Percentiles rank a stretch among this genome's conserved stretches.
Conservation (phyloP, 805 yeast species). For the Candida bentonensis region DNA sequence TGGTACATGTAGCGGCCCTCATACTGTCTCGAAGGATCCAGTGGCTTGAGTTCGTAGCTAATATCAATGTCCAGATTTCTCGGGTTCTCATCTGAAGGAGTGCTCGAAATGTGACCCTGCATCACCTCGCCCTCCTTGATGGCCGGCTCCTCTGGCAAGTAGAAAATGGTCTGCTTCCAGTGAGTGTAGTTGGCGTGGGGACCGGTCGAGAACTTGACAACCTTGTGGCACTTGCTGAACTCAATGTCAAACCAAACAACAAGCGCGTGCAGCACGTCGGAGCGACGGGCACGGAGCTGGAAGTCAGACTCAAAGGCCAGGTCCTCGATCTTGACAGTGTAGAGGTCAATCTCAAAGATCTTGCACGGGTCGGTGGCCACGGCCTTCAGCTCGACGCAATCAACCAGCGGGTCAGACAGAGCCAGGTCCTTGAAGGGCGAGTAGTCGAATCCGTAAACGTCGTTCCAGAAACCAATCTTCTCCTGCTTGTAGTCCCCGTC, state of each 20-base stretch:
- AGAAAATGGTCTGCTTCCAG: conserved; percentile 97
- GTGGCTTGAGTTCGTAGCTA: conserved; percentile 29
- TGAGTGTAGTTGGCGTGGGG: conserved; percentile 91
- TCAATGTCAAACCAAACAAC: conserved; percentile 92
- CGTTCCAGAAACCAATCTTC: conserved; percentile 88
- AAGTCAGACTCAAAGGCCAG: conserved; percentile 65
- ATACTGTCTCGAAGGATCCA: neutral
- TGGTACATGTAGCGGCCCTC: neutral
- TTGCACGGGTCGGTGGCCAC: conserved; percentile 62
- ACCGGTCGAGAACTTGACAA: conserved; percentile 76
- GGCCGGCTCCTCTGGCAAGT: conserved; percentile 67
- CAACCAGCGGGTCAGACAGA: conserved; percentile 89
- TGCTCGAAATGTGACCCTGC: conserved; percentile 54
- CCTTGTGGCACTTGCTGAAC: conserved; percentile 42
- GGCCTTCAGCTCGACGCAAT: conserved; percentile 69
- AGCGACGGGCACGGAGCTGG: conserved; percentile 55
- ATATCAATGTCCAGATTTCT: conserved; percentile 82
- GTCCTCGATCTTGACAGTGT: conserved; percentile 73
- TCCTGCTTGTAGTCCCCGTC: conserved; percentile 87
- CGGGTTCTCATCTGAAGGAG: conserved; percentile 68
- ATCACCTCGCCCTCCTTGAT: conserved; percentile 63
- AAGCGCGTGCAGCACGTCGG: conserved; percentile 76
- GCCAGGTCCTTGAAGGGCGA: conserved; percentile 78
- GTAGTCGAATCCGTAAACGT: conserved; percentile 94
- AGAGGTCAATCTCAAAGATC: conserved; percentile 73